These are phyloP conservation scores for Pleurotus tuoliensis DNA, from an alignment of 768 basidiomycete species.

Conservation along the genomic window DNA sequence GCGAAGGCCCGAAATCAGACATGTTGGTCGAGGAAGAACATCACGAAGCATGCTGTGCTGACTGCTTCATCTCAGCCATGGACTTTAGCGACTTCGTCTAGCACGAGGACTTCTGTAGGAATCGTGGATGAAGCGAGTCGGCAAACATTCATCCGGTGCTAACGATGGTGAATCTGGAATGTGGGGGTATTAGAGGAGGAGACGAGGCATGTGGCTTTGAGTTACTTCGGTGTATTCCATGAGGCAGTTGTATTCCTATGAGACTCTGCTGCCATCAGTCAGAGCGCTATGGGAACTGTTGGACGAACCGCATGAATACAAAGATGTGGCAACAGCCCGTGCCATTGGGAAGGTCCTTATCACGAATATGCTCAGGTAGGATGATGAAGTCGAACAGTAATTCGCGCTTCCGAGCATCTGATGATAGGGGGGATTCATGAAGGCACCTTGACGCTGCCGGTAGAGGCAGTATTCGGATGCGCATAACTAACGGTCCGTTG, in stretches of 20 bases:
- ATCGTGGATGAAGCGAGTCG: background rate
- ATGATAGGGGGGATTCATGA: too few species aligned
- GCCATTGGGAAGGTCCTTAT: background rate
- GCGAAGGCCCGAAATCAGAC: background rate
- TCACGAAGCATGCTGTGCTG: background rate
- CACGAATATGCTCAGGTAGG: too few species aligned
- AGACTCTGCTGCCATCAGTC: background rate
- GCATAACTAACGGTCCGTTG: too few species aligned
- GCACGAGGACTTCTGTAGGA: background rate
- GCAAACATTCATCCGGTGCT: background rate
- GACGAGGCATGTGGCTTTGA: background rate
- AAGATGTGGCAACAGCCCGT: background rate
- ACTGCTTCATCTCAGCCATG: background rate
- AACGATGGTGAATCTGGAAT: background rate
- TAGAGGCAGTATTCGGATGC: too few species aligned
- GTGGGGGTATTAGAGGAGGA: background rate
- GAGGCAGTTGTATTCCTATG: background rate
- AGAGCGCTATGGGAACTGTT: background rate
- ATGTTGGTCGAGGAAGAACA: background rate
- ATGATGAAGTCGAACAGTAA: too few species aligned
- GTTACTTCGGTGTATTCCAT: slow-evolving; percentile 1
- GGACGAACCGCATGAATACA: background rate
- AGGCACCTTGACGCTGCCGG: too few species aligned
- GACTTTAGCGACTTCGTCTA: background rate
- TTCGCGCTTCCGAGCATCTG: too few species aligned